These are phyloP conservation scores for Fusarium sp. DNA, from an alignment of 2,329 filamentous ascomycete genomes.

Conservation along the genomic window DNA sequence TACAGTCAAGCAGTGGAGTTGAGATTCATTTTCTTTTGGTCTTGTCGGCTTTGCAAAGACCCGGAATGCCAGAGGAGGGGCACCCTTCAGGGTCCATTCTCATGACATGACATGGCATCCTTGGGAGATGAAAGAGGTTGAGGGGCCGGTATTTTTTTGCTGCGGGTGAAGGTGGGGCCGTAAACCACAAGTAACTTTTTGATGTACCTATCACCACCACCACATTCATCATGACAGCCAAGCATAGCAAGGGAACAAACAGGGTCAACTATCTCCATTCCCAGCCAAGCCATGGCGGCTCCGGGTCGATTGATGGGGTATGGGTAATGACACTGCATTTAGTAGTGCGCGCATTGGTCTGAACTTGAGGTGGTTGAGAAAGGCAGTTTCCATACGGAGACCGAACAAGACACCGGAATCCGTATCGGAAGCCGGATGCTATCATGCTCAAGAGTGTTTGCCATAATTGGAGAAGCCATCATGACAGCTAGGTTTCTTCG, in stretches of 20 bases:
- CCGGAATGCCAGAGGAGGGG: conserved; percentile 29
- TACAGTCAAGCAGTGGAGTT: conserved; percentile 1
- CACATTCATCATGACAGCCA: conserved; percentile 10
- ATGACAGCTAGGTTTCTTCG: neutral
- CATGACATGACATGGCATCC: neutral
- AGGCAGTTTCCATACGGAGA: conserved; percentile 26
- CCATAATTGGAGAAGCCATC: neutral
- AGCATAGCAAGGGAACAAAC: neutral
- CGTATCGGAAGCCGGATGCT: conserved; percentile 36
- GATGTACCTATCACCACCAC: neutral
- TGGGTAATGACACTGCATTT: conserved; percentile 12
- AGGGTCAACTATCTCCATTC: conserved; percentile 18
- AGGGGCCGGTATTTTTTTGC: conserved; percentile 28
- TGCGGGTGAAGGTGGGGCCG: conserved; percentile 25
- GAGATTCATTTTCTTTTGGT: neutral
- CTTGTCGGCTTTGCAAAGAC: conserved; percentile 19
- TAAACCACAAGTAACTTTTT: neutral
- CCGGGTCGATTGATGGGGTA: conserved; percentile 26
- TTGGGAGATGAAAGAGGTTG: conserved; percentile 27
- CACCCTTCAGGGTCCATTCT: conserved; percentile 30
- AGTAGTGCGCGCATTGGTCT: conserved; percentile 5
- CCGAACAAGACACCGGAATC: conserved; percentile 29
- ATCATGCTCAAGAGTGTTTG: neutral
- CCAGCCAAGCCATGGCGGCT: conserved; percentile 21
- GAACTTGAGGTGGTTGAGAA: conserved; percentile 25